A percentile compares a stretch with the other conserved stretches of the same genome.
These are phyloP conservation scores for Leptographium flavum DNA, from an alignment of 2,329 filamentous ascomycete species.

Conservation along the genomic window DNA sequence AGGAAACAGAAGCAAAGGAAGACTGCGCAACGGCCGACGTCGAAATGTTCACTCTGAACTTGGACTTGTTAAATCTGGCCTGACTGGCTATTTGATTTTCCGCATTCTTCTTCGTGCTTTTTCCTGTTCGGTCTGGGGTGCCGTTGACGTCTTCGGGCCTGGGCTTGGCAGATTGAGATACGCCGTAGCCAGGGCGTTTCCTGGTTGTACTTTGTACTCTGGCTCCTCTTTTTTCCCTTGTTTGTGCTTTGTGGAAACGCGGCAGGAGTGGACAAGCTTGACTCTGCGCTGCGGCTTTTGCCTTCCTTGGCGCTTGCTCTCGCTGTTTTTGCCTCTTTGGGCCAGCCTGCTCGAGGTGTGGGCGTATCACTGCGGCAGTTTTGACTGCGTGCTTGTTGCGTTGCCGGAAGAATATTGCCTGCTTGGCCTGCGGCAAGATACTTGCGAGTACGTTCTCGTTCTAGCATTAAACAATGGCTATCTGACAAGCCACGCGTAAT, in stretches of 20 bases:
- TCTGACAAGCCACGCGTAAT: neutral
- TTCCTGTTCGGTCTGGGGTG: neutral
- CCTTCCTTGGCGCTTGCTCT: too few species aligned
- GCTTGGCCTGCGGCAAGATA: too few species aligned
- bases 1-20: too few species aligned
- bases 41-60: too few species aligned
- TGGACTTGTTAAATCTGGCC: neutral
- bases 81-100: neutral
- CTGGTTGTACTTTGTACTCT: constrained; percentile 2
- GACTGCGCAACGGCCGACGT: too few species aligned
- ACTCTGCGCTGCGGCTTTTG: too few species aligned
- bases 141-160: neutral
- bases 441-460: too few species aligned
- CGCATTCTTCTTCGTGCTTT: neutral
- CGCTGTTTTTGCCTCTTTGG: too few species aligned
- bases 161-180: neutral
- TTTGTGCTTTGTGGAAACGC: neutral
- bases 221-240: neutral
- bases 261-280: neutral
- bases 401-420: too few species aligned
- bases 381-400: too few species aligned
- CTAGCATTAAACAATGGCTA: neutral
- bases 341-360: neutral
- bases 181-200: neutral
- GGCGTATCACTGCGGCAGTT: neutral